Percentiles rank a stretch among this genome's conserved stretches.
phyloP scores from a whole-genome alignment of 768 basidiomycete genomes.

The Termitomyces sp. region DNA sequence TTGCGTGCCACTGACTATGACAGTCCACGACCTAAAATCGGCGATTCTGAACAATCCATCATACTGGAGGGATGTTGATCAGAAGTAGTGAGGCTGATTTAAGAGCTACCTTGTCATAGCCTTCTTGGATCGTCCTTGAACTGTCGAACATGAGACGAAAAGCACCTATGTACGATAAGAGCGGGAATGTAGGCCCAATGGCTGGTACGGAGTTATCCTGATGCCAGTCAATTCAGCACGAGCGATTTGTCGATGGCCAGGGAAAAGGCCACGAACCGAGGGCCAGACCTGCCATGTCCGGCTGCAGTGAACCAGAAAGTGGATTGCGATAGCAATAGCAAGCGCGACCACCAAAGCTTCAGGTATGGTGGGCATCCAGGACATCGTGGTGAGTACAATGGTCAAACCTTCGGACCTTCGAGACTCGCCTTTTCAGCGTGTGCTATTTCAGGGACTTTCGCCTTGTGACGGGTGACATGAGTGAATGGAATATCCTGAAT shows the following conservation, averaged over 20 bases:
- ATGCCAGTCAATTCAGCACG: not conserved
- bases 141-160: conserved; percentile 6
- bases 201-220: conserved; percentile 4
- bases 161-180: conserved; percentile 8
- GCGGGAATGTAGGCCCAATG: conserved; percentile 3
- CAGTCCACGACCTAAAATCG: conserved; percentile 21
- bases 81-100: not conserved
- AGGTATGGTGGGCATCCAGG: not conserved
- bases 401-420: not conserved
- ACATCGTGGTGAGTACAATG: not conserved
- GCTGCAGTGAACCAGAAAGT: not conserved
- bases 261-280: not conserved
- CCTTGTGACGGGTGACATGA: not conserved
- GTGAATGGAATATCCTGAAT: not conserved
- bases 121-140: conserved; percentile 6
- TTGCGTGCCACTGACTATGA: conserved; percentile 22
- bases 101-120: conserved; percentile 9
- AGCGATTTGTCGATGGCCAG: not conserved
- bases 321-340: not conserved
- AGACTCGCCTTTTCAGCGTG: not conserved
- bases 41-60: conserved; percentile 5
- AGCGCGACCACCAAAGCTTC: not conserved
- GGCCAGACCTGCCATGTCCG: not conserved
- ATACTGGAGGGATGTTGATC: not conserved
- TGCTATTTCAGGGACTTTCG: not conserved